A percentile compares a stretch with the other conserved stretches of the same genome.
Conservation (phyloP, 176 grass and related monocot species). For the Avena insularis region DNA sequence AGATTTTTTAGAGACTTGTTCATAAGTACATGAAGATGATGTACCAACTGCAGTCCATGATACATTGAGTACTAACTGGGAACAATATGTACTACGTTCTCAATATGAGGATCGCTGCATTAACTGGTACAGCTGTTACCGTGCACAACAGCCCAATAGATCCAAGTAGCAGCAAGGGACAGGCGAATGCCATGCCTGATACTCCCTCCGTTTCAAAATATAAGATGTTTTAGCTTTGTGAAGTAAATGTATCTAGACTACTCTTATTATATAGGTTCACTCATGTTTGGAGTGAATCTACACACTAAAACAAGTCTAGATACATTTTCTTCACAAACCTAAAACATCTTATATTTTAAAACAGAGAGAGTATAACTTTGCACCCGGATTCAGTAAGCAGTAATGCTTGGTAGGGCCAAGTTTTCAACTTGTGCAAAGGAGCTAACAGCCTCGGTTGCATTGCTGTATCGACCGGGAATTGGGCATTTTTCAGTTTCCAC, state of each 20-base stretch:
- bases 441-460: neutral
- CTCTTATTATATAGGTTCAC: no score
- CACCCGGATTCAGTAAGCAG: neutral
- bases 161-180: neutral
- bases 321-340: no score
- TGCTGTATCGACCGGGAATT: neutral
- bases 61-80: neutral
- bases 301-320: no score
- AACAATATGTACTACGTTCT: neutral
- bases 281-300: no score
- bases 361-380: neutral
- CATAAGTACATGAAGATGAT: neutral
- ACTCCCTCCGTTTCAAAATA: no score
- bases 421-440: neutral
- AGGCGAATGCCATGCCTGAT: neutral
- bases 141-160: slow-evolving; percentile 1
- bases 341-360: no score
- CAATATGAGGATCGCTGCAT: neutral
- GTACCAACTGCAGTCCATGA: neutral
- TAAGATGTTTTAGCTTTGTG: no score
- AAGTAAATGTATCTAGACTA: no score
- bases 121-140: neutral
- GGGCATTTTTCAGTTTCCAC: no score
- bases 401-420: neutral
- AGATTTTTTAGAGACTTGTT: neutral